Conservation (phyloP, 1,139 yeast species). For the Yamadazyma kanchanaburiensis region DNA sequence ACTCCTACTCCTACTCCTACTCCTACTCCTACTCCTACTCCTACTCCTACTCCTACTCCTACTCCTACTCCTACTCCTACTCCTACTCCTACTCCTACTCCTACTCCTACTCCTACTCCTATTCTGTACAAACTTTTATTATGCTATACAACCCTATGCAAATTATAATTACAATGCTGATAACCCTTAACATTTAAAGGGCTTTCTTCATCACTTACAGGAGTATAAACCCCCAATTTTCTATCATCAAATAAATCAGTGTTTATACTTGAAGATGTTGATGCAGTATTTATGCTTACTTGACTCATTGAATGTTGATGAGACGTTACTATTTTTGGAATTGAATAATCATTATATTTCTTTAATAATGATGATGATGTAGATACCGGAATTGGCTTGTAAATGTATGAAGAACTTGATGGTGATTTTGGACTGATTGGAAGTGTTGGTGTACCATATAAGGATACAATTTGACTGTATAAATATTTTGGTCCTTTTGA, state of each 20-base stretch:
- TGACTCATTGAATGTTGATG: constrained; percentile 25
- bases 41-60: no score
- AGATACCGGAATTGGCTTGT: constrained; percentile 16
- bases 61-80: no score
- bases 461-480: constrained; percentile 18
- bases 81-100: no score
- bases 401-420: constrained; percentile 10
- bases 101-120: no score
- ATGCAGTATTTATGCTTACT: constrained; percentile 18
- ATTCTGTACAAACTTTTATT: background rate
- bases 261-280: constrained; percentile 17
- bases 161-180: constrained; percentile 5
- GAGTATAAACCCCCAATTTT: constrained; percentile 26
- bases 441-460: constrained; percentile 2
- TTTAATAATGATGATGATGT: constrained; percentile 8
- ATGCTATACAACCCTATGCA: constrained; percentile 1
- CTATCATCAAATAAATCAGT: constrained; percentile 29
- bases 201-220: constrained; percentile 32
- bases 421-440: constrained; percentile 4
- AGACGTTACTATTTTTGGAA: constrained; percentile 10
- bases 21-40: no score
- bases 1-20: no score
- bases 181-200: no score
- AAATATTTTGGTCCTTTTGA: constrained; percentile 36
- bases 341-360: constrained; percentile 7